phyloP scores from a whole-genome alignment of 2,329 filamentous ascomycete genomes.

The Atkinsonella hypoxylon region DNA sequence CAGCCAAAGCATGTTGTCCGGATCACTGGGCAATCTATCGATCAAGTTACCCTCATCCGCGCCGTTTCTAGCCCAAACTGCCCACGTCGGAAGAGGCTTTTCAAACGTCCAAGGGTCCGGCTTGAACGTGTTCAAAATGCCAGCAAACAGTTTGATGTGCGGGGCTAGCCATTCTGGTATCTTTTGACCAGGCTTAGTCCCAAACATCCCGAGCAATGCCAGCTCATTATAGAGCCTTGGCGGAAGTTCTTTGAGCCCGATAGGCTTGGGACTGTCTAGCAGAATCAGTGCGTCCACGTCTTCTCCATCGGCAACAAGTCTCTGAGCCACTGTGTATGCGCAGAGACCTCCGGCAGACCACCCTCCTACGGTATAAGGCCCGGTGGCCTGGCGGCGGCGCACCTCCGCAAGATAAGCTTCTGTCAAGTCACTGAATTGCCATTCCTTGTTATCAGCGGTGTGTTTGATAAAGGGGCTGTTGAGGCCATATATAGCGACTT shows the following conservation, averaged over 20 bases:
- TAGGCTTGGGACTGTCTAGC: conserved; percentile 54
- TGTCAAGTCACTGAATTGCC: too few species aligned
- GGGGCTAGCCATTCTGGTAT: conserved; percentile 62
- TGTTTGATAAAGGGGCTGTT: conserved; percentile 3
- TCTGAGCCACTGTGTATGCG: conserved; percentile 53
- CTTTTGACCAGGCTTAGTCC: conserved; percentile 41
- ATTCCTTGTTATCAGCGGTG: too few species aligned
- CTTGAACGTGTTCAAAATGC: conserved; percentile 56
- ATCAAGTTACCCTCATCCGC: conserved; percentile 52
- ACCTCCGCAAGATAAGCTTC: conserved; percentile 5
- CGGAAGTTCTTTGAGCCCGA: conserved; percentile 57
- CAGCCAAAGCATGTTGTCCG: conserved; percentile 55
- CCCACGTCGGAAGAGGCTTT: conserved; percentile 44
- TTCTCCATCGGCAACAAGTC: conserved; percentile 45
- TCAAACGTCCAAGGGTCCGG: conserved; percentile 20
- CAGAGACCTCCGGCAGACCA: conserved; percentile 71
- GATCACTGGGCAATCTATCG: conserved; percentile 25
- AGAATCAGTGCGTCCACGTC: conserved; percentile 48
- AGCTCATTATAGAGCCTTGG: conserved; percentile 55
- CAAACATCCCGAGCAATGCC: conserved; percentile 58
- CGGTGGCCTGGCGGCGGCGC: conserved; percentile 4
- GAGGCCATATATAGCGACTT: conserved; percentile 3
- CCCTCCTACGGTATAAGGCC: conserved; percentile 31
- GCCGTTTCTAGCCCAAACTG: conserved; percentile 63
- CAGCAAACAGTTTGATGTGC: conserved; percentile 59